Conservation (phyloP, 257 asterid species). For the Parsonsia alboflavescens region DNA sequence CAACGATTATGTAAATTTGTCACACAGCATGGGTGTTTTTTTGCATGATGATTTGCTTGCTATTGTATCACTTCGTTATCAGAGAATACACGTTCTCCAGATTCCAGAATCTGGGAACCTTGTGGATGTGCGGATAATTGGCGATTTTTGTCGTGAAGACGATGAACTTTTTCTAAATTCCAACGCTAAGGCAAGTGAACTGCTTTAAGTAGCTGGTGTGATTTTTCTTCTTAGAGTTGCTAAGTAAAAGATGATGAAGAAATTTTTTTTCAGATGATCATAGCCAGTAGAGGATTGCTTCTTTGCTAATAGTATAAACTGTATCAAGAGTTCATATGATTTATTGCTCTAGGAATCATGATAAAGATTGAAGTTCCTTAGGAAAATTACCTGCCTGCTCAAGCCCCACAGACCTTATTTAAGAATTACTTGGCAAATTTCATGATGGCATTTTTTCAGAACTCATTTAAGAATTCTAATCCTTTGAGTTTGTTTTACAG, state of each 20-base stretch:
- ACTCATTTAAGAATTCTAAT: neutral
- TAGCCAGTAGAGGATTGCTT: neutral
- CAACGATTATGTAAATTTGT: slow-evolving; percentile 88
- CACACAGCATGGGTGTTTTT: slow-evolving; percentile 83
- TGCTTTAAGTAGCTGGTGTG: slow-evolving; percentile 24
- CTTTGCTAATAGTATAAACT: neutral
- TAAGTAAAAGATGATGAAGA: neutral
- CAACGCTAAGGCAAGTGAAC: slow-evolving; percentile 75
- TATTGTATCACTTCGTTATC: slow-evolving; percentile 88
- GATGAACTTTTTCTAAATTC: slow-evolving; percentile 92
- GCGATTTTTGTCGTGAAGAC: slow-evolving; percentile 90
- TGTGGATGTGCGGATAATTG: slow-evolving; percentile 76
- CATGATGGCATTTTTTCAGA: neutral
- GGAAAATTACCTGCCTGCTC: neutral
- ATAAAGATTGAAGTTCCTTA: neutral
- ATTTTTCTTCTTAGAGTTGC: slow-evolving; percentile 3
- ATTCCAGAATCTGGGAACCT: slow-evolving; percentile 90
- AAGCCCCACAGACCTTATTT: neutral
- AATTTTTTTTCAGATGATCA: neutral
- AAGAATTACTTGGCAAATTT: neutral
- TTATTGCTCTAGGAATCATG: neutral
- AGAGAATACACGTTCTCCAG: slow-evolving; percentile 91
- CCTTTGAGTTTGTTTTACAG: neutral
- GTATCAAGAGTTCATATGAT: neutral
- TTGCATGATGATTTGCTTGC: slow-evolving; percentile 93